Evolutionary conservation across 1,284 basidiomycete genomes (phyloP).

Genomic region (Somion occarium): DNA sequence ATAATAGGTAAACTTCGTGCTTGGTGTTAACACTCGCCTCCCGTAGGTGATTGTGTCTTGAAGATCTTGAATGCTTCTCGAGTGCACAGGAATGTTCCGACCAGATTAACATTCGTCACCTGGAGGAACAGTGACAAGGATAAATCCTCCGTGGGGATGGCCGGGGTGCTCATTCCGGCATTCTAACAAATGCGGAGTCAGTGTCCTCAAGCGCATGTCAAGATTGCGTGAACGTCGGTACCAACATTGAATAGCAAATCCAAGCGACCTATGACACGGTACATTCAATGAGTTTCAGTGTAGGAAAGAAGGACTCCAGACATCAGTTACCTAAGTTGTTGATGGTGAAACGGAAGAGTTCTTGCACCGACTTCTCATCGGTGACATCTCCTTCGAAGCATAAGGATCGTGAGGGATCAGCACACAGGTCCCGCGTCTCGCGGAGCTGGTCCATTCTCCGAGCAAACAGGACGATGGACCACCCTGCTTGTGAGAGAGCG

Average conservation of each 20-base stretch:
- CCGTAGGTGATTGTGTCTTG: slow-evolving; percentile 67
- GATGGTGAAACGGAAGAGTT: slow-evolving; percentile 53
- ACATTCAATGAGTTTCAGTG: neutral
- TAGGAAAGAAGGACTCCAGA: neutral
- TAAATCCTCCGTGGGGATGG: slow-evolving; percentile 58
- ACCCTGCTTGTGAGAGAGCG: slow-evolving; percentile 42
- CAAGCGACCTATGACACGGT: slow-evolving; percentile 46
- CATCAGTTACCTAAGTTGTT: slow-evolving; percentile 49
- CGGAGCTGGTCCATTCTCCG: slow-evolving; percentile 53
- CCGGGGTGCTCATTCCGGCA: slow-evolving; percentile 53
- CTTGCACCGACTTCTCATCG: slow-evolving; percentile 52
- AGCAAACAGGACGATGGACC: slow-evolving; percentile 42
- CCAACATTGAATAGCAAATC: slow-evolving; percentile 80
- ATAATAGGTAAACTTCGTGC: no score
- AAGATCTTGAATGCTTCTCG: slow-evolving; percentile 73
- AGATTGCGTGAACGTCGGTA: neutral
- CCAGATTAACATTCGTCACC: slow-evolving; percentile 68
- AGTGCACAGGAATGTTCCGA: slow-evolving; percentile 72
- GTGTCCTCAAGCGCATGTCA: neutral
- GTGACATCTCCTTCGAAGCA: slow-evolving; percentile 60
- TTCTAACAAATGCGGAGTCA: slow-evolving; percentile 37
- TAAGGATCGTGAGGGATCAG: slow-evolving; percentile 31
- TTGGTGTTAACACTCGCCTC: slow-evolving; percentile 42
- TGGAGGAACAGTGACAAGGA: slow-evolving; percentile 56
- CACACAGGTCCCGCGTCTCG: slow-evolving; percentile 49